These are phyloP conservation scores for Macadamia integrifolia DNA, from an alignment of 164 flowering plant species.

Conservation along the genomic window DNA sequence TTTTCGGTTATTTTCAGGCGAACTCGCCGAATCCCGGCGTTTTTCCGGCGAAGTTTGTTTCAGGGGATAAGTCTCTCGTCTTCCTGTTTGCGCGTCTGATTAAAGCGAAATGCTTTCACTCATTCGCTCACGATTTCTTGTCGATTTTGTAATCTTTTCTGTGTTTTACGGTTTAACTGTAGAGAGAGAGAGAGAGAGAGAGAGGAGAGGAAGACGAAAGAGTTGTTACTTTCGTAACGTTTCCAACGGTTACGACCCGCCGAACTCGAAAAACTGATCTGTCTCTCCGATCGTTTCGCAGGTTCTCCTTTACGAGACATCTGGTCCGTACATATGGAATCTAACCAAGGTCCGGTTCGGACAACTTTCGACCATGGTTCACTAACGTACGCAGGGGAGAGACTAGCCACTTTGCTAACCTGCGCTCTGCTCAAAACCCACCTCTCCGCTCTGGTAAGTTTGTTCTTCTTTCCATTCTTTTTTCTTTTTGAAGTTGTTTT, in stretches of 20 bases:
- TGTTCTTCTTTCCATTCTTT: background rate
- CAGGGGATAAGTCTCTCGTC: slow-evolving; percentile 4
- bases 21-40: background rate
- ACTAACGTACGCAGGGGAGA: slow-evolving; percentile 31
- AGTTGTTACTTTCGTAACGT: background rate
- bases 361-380: slow-evolving; percentile 7
- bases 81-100: background rate
- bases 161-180: background rate
- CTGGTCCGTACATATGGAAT: slow-evolving; percentile 26
- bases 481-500: too few species aligned
- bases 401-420: slow-evolving; percentile 16
- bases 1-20: slow-evolving; percentile 2
- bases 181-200: background rate
- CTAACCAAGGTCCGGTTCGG: slow-evolving; percentile 16
- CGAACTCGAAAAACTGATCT: slow-evolving; percentile 14
- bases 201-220: background rate
- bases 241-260: slow-evolving; percentile 16
- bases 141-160: background rate
- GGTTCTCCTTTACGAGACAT: slow-evolving; percentile 5
- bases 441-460: slow-evolving; percentile 21
- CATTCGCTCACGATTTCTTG: background rate
- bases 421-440: slow-evolving; percentile 24
- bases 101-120: background rate
- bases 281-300: slow-evolving; percentile 5
- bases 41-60: slow-evolving; percentile 4